Base-by-base conservation (phyloP, 768 basidiomycete genomes). In the Xerocomellus intermedius region DNA sequence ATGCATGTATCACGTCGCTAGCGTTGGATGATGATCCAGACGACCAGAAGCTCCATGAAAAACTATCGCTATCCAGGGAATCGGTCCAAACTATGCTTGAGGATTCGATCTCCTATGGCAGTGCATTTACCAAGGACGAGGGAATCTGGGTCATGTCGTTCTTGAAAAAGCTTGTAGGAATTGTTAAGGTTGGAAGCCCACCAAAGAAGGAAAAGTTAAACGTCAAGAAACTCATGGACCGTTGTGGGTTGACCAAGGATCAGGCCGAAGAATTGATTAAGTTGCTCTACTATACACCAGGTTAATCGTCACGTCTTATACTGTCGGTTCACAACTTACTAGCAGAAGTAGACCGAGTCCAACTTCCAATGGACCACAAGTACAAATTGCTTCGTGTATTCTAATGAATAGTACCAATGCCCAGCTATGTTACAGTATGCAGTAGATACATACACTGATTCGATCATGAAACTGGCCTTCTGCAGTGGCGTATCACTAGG, bases 1-100 rank as follows among this genome's bases (percentile, higher is more conserved):
- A 72, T 42, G 69, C 69, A 5, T 72, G 71, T 36, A 61, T 73
- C 33, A 72, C 71, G 21, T 62, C 66, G 13, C 41, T 50, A 28
- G 22, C 41, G 8, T 19, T 14, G 13, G 56, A 50, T 4, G 19
- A 59, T 33, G 19, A 59, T 33, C 33, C 49, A 10, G 17, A 47
- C 16, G 32, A 57, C 17, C 43, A 32, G 21, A 45, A 10, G 16
- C 35, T 48, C 21, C 35, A 22, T 19, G 52, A 51, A 5, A 68
- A 63, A 32, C 9, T 51, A 32, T 42, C 52, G 0, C 22, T 41
- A 12, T 67, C 67, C 21, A 66, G 54, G 41, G 53, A 58, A 33
- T 37, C 35, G 10, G 52, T 66, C 16, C 59, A 54, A 17, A 12
- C 47, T 4, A 54, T 69, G 59, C 58, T 69, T 0, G 66, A 67